These are phyloP conservation scores for Sordaria brevicollis DNA, from an alignment of 495 filamentous ascomycete species.

Conservation along the genomic window DNA sequence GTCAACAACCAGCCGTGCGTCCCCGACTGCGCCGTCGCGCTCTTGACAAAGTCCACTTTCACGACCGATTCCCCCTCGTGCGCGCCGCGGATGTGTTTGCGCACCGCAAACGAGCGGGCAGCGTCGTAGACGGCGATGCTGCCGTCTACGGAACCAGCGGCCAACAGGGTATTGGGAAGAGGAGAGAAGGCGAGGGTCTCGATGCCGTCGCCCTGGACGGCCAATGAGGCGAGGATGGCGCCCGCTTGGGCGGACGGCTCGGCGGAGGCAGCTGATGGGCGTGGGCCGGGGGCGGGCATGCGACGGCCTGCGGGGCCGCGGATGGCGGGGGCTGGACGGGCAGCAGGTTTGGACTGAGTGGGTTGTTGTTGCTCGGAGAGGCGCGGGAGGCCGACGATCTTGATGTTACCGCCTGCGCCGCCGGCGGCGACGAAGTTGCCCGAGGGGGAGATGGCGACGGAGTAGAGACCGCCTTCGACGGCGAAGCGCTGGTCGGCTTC, in stretches of 20 bases:
- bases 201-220: slow-evolving; percentile 57
- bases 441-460: slow-evolving; percentile 67
- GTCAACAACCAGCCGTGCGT: slow-evolving; percentile 54
- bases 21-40: slow-evolving; percentile 9
- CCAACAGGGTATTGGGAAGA: slow-evolving; percentile 58
- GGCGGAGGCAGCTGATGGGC: slow-evolving; percentile 9
- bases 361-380: slow-evolving; percentile 40
- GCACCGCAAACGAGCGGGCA: slow-evolving; percentile 68
- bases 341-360: slow-evolving; percentile 13
- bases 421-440: slow-evolving; percentile 75
- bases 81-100: slow-evolving; percentile 67
- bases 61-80: slow-evolving; percentile 79
- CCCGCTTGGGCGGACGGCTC: slow-evolving; percentile 55
- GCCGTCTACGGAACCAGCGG: slow-evolving; percentile 83
- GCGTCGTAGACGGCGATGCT: slow-evolving; percentile 82
- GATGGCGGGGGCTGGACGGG: slow-evolving; percentile 3
- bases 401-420: slow-evolving; percentile 74
- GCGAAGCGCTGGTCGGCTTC: slow-evolving; percentile 77
- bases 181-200: slow-evolving; percentile 79
- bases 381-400: slow-evolving; percentile 73
- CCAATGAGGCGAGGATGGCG: slow-evolving; percentile 58
- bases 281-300: not conserved
- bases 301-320: slow-evolving; percentile 5
- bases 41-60: slow-evolving; percentile 76
- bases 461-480: slow-evolving; percentile 85